Conservation (phyloP, 2,329 filamentous ascomycete species). For the Zymoseptoria brevis region DNA sequence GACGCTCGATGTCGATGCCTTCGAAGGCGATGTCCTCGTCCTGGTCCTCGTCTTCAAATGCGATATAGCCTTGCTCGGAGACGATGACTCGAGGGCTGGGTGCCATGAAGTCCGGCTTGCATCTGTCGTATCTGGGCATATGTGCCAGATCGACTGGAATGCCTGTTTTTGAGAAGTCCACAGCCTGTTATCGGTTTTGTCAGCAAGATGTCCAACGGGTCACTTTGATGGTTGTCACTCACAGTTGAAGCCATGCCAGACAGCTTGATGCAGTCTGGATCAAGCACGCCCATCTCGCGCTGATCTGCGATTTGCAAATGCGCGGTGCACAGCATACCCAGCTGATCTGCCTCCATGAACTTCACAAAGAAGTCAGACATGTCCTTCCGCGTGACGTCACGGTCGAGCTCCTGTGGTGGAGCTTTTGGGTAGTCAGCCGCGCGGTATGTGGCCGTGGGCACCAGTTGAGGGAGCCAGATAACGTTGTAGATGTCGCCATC, state of each 20-base stretch:
- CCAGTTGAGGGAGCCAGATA: constrained; percentile 58
- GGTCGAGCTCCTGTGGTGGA: constrained; percentile 49
- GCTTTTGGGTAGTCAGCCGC: constrained; percentile 65
- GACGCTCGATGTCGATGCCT: constrained; percentile 21
- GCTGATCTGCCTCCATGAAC: constrained; percentile 54
- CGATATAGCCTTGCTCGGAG: constrained; percentile 39
- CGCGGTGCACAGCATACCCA: constrained; percentile 35
- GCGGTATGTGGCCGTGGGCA: constrained; percentile 37
- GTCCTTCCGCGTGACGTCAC: constrained; percentile 53
- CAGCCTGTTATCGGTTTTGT: constrained; percentile 23
- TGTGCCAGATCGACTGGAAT: constrained; percentile 43
- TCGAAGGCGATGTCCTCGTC: constrained; percentile 39
- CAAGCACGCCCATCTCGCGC: constrained; percentile 23
- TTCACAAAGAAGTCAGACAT: constrained; percentile 76
- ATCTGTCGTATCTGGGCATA: constrained; percentile 35
- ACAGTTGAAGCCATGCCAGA: constrained; percentile 29
- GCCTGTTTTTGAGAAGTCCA: constrained; percentile 48
- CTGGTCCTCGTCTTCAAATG: constrained; percentile 40
- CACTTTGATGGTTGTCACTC: not conserved
- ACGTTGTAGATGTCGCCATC: constrained; percentile 78
- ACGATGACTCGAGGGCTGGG: constrained; percentile 39
- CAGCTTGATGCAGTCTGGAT: constrained; percentile 31
- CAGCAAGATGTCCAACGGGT: not conserved
- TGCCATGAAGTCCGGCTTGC: constrained; percentile 49
- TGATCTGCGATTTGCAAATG: constrained; percentile 38